phyloP scores from a whole-genome alignment of 192 early-diverging fungal genomes.

The Phlyctochytrium arcticum region DNA sequence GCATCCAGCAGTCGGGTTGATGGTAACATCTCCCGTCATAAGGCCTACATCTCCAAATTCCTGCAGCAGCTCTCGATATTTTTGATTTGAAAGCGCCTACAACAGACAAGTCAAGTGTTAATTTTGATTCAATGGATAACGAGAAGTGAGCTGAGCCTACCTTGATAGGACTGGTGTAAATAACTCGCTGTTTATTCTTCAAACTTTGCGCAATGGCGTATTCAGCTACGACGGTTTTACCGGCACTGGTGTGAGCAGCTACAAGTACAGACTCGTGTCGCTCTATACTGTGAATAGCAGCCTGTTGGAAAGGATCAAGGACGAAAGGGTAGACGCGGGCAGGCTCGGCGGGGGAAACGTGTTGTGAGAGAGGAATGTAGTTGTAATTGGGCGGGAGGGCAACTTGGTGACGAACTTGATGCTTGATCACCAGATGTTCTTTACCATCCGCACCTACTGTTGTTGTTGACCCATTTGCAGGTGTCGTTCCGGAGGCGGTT shows the following conservation, averaged over 20 bases:
- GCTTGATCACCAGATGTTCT: conserved; percentile 7
- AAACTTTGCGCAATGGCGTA: conserved; percentile 93
- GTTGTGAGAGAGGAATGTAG: conserved; percentile 84
- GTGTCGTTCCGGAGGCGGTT: neutral
- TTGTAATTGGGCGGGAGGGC: conserved; percentile 81
- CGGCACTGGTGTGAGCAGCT: conserved; percentile 92
- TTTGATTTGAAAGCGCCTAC: conserved; percentile 94
- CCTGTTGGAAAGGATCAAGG: conserved; percentile 93
- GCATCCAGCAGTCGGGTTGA: conserved; percentile 88
- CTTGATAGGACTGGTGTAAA: conserved; percentile 98
- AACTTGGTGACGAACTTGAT: conserved; percentile 89
- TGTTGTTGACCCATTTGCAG: neutral
- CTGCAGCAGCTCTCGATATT: conserved; percentile 90
- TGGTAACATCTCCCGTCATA: conserved; percentile 98
- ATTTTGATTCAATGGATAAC: neutral
- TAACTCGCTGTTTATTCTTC: conserved; percentile 86
- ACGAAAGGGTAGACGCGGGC: conserved; percentile 86
- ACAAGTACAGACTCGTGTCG: conserved; percentile 93
- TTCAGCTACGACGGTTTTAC: conserved; percentile 98
- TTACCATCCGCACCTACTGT: neutral
- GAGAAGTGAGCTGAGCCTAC: conserved; percentile 24
- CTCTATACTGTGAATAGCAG: conserved; percentile 83
- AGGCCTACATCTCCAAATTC: conserved; percentile 98
- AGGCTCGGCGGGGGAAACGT: conserved; percentile 72
- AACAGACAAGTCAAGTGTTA: neutral